A percentile compares a stretch with the other conserved stretches of the same genome.
Evolutionary conservation across 2,329 filamentous ascomycete genomes (phyloP).

Genomic region (Trichoderma sp.): DNA sequence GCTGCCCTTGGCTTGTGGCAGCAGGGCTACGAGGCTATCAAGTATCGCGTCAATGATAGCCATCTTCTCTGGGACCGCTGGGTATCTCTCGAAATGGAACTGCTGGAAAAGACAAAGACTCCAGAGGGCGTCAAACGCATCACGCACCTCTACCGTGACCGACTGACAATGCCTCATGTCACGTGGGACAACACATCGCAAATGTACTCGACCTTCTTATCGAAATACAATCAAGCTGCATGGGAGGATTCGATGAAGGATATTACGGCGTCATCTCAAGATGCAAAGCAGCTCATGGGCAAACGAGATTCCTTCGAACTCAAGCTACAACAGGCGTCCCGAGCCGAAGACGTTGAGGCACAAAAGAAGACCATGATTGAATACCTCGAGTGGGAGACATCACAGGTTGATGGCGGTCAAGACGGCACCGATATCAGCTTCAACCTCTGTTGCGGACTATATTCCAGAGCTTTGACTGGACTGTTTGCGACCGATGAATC

Average conservation of each 20-base stretch:
- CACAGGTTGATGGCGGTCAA: conserved; percentile 55
- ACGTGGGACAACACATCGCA: conserved; percentile 76
- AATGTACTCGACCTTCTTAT: conserved; percentile 72
- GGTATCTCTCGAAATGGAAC: conserved; percentile 69
- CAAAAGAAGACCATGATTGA: conserved; percentile 57
- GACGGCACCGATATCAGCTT: conserved; percentile 48
- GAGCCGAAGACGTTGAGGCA: conserved; percentile 57
- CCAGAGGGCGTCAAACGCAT: conserved; percentile 63
- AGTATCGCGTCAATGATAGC: conserved; percentile 75
- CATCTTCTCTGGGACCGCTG: conserved; percentile 79
- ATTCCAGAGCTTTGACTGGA: conserved; percentile 71
- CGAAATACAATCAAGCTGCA: conserved; percentile 67
- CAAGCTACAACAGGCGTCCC: conserved; percentile 60
- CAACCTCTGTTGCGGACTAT: conserved; percentile 65
- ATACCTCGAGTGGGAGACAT: conserved; percentile 86
- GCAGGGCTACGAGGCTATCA: conserved; percentile 69
- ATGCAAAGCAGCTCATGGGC: conserved; percentile 63
- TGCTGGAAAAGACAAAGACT: conserved; percentile 59
- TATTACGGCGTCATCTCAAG: conserved; percentile 62
- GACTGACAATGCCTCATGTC: conserved; percentile 71
- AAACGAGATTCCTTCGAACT: conserved; percentile 69
- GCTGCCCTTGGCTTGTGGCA: conserved; percentile 69
- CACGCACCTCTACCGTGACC: conserved; percentile 68
- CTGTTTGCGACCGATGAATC: conserved; percentile 72
- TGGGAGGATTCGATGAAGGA: conserved; percentile 75